Percentiles rank a stretch among this genome's conserved stretches.
Conservation (phyloP, 192 early-diverging fungal species). For the Polychytrium aggregatum region DNA sequence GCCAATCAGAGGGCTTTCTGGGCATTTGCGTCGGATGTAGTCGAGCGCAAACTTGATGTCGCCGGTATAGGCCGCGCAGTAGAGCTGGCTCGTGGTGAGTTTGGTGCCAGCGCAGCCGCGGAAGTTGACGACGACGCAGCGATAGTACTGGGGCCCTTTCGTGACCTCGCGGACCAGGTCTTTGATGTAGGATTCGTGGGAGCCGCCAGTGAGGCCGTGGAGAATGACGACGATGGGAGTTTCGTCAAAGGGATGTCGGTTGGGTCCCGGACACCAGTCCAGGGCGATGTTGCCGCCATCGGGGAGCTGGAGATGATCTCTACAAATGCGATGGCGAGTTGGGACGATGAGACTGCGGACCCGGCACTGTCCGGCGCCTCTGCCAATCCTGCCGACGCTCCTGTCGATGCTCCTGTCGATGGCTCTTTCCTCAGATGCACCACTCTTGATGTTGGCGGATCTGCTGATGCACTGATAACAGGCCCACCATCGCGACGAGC, state of each 20-base stretch:
- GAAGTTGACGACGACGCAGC: constrained; percentile 77
- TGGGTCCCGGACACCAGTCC: constrained; percentile 70
- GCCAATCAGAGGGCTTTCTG: constrained; percentile 58
- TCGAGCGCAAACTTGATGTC: constrained; percentile 56
- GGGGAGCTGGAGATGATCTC: constrained; percentile 44
- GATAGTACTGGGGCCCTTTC: constrained; percentile 33
- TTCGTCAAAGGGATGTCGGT: constrained; percentile 31
- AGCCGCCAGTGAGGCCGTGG: constrained; percentile 89
- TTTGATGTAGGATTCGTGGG: constrained; percentile 81
- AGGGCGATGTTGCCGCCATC: constrained; percentile 81
- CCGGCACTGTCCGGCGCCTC: background rate
- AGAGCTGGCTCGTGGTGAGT: constrained; percentile 67
- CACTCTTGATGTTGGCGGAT: too few species aligned
- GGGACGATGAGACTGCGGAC: constrained; percentile 1
- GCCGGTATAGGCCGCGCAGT: constrained; percentile 70
- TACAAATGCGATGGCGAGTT: constrained; percentile 3
- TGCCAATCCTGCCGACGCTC: background rate
- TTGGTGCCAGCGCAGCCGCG: constrained; percentile 79
- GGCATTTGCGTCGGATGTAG: constrained; percentile 40
- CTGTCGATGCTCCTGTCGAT: too few species aligned
- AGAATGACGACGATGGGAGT: constrained; percentile 71
- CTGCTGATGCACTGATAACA: background rate
- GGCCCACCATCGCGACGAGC: background rate
- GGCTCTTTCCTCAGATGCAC: too few species aligned
- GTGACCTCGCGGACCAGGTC: constrained; percentile 36